Percentiles rank a stretch among this genome's conserved stretches.
These are phyloP conservation scores for Triticum timopheevii DNA, from an alignment of 176 grass and related monocot species.

Conservation along the genomic window DNA sequence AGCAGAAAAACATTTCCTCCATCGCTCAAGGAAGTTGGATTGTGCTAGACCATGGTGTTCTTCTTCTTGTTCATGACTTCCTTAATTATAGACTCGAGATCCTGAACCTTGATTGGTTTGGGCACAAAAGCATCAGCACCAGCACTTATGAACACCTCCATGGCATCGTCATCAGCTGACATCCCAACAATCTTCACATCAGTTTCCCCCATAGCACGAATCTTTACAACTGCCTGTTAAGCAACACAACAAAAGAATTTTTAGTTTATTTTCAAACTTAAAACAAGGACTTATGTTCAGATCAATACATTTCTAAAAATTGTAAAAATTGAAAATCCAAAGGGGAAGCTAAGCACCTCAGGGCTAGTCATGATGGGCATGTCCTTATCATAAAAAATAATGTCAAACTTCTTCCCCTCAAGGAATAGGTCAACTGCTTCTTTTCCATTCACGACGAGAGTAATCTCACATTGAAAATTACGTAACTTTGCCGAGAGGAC, in stretches of 20 bases:
- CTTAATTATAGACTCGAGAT: neutral
- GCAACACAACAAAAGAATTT: neutral
- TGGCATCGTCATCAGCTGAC: neutral
- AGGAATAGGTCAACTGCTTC: conserved; percentile 36
- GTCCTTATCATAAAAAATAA: conserved; percentile 23
- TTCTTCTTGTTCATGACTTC: conserved; percentile 9
- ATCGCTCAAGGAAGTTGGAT: neutral
- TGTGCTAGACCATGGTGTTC: neutral
- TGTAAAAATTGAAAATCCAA: neutral
- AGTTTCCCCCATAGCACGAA: conserved; percentile 25
- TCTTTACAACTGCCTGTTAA: conserved; percentile 13
- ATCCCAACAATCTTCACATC: conserved; percentile 31
- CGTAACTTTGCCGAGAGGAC: neutral
- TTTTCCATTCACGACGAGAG: conserved; percentile 16
- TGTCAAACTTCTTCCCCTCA: conserved; percentile 30
- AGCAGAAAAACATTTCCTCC: neutral
- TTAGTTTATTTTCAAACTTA: neutral
- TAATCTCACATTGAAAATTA: neutral
- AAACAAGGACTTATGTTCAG: neutral
- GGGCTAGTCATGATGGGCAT: conserved; percentile 32
- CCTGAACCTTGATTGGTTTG: conserved; percentile 8
- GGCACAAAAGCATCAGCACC: conserved; percentile 15
- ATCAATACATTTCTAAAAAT: neutral
- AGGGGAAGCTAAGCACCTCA: conserved; percentile 13
- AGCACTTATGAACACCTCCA: conserved; percentile 7